Evolutionary conservation across 345 rosid genomes (phyloP), one percentile per base, ranked within the genome.

Genomic region (Salix dunnii): DNA sequence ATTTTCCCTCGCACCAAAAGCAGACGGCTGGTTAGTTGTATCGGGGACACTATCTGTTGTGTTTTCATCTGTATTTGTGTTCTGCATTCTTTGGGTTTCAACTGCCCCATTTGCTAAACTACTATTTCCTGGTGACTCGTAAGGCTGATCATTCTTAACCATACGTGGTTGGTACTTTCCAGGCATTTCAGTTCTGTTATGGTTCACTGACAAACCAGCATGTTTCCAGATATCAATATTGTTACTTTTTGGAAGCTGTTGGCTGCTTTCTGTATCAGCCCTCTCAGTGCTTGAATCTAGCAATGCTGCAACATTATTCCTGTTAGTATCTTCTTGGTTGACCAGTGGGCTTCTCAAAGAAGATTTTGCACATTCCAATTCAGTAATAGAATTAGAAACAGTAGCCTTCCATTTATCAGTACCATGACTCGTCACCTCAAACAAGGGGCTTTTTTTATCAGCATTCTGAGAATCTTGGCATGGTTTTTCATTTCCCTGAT

Each of bases 191-290:
- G 46, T 66, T 71, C 76, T 69, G 75, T 80, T 77, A 74, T 80
- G 68, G 61, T 80, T 87, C 49, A 72, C 74, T 21, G 82, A 76
- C 80, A 86, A 79, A 78, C 77, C 84, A 78, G 74, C 77, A 2
- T 81, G 81, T 74, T 86, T 87, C 91, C 88, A 82, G 42, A 85
- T 81, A 88, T 86, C 87, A 76, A 82, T 72, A 82, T 78, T 85
- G 69, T 63, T 73, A 61, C 48, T 74, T 53, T 80, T 79, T 21
- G 81, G 82, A 67, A 72, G 75, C 46, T 76, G 89, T 58, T 81
- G 90, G 71, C 72, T 75, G 78, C 82, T 83, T 80, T 73, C 88
- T 73, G 71, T 83, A 69, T 58, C 73, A 42, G 68, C 82, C 85
- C 78, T 83, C 69, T 67, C 60, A 69, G 64, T 70, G 65, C 73